These are phyloP conservation scores for Neonectria faginata DNA, from an alignment of 2,329 filamentous ascomycete genomes.

Conservation along the genomic window DNA sequence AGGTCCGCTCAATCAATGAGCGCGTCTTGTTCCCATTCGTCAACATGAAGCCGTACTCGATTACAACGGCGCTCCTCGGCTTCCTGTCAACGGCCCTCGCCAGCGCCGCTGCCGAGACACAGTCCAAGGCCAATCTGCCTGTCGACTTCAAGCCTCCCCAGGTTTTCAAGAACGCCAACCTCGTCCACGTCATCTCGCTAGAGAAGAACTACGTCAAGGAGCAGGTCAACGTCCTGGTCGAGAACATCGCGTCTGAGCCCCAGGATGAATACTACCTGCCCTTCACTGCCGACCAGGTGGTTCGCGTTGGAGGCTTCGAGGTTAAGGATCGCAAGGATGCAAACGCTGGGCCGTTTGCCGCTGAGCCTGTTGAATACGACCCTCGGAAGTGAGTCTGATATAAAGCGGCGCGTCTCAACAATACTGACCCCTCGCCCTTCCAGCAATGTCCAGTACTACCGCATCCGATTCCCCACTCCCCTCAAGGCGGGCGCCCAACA, in stretches of 20 bases:
- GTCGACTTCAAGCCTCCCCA: constrained; percentile 84
- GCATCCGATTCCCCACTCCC: constrained; percentile 80
- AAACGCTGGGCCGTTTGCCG: constrained; percentile 73
- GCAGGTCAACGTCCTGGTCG: constrained; percentile 91
- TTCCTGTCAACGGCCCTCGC: constrained; percentile 63
- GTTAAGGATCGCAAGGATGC: constrained; percentile 91
- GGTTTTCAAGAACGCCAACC: constrained; percentile 92
- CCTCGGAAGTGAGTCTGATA: constrained; percentile 62
- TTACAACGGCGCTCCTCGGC: constrained; percentile 70
- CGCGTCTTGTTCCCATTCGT: constrained; percentile 40
- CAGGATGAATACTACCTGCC: constrained; percentile 93
- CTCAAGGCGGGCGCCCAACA: constrained; percentile 82
- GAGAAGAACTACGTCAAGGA: constrained; percentile 95
- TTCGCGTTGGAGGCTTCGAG: constrained; percentile 85
- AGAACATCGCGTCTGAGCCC: constrained; percentile 83
- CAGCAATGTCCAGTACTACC: constrained; percentile 84
- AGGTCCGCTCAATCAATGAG: constrained; percentile 52
- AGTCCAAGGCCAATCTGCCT: constrained; percentile 70
- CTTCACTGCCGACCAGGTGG: constrained; percentile 81
- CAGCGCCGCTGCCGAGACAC: constrained; percentile 52
- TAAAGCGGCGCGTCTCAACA: constrained; percentile 4
- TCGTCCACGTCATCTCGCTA: constrained; percentile 89
- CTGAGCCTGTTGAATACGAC: constrained; percentile 75
- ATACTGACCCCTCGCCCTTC: constrained; percentile 32
- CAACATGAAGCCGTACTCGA: constrained; percentile 58